A percentile compares a stretch with the other conserved stretches of the same genome.
Evolutionary conservation across 1,284 basidiomycete species (phyloP).

Genomic region (Inonotus obliquus): DNA sequence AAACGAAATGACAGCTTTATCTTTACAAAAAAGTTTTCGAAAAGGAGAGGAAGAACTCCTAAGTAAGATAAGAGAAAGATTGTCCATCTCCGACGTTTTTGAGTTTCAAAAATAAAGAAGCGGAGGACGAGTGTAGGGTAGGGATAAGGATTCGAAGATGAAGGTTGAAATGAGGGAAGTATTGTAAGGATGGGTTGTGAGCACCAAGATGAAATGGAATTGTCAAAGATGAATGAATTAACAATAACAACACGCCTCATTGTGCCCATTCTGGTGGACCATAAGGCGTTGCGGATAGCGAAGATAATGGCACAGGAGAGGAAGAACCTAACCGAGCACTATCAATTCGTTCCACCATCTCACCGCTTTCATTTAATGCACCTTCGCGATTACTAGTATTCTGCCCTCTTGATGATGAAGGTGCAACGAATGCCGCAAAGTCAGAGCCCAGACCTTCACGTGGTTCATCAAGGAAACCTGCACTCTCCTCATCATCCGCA

Average conservation of each 20-base stretch:
- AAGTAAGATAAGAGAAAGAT: not conserved
- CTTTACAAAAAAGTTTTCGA: not conserved
- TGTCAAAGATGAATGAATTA: not conserved
- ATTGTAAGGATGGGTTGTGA: not conserved
- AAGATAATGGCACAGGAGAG: conserved; percentile 12
- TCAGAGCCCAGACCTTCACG: conserved; percentile 23
- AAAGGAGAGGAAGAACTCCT: not conserved
- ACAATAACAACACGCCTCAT: not conserved
- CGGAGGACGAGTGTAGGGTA: not conserved
- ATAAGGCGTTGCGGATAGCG: conserved; percentile 4
- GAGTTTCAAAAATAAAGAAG: not conserved
- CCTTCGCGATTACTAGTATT: not conserved
- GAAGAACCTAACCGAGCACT: not conserved
- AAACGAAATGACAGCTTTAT: too few species aligned
- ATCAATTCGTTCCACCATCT: conserved; percentile 7
- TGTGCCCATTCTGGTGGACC: conserved; percentile 9
- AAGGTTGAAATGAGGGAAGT: not conserved
- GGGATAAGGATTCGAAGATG: not conserved
- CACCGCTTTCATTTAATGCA: not conserved
- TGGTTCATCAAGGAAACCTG: conserved; percentile 1
- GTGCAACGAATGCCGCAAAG: conserved; percentile 29
- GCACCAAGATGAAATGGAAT: not conserved
- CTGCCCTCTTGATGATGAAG: not conserved
- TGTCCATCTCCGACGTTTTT: not conserved
- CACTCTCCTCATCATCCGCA: conserved; percentile 7